phyloP scores from a whole-genome alignment of 2,329 filamentous ascomycete genomes.

The Paecilomyces dactylethromorphus region DNA sequence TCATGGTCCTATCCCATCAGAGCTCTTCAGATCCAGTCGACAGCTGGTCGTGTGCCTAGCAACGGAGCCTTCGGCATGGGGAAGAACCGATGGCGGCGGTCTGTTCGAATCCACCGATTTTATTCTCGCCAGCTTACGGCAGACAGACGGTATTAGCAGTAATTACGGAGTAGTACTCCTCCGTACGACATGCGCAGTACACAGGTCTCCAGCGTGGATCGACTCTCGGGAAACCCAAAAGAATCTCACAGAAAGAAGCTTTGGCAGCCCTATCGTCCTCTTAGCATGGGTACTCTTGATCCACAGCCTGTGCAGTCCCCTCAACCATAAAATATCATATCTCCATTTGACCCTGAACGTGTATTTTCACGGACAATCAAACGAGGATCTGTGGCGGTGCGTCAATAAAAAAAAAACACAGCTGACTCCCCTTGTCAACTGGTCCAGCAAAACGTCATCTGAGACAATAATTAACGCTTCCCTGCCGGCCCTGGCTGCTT shows the following conservation, averaged over 20 bases:
- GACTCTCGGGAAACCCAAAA: background rate
- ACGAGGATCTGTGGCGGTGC: background rate
- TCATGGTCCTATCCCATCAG: background rate
- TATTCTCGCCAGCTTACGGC: background rate
- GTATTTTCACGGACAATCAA: background rate
- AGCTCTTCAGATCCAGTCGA: background rate
- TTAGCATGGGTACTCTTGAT: background rate
- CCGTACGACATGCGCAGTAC: background rate
- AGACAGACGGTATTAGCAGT: background rate
- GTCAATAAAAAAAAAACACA: background rate
- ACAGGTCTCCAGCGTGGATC: background rate
- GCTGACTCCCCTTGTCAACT: background rate
- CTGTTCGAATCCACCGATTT: slow-evolving; percentile 1
- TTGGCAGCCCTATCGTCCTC: background rate
- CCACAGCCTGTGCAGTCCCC: background rate
- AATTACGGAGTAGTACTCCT: background rate
- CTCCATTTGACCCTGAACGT: background rate
- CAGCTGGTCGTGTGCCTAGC: background rate
- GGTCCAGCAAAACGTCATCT: background rate
- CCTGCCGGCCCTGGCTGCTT: background rate
- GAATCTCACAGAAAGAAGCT: background rate
- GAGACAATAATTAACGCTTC: background rate
- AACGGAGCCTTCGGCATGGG: background rate
- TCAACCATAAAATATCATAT: background rate
- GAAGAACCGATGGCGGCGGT: background rate